Base-by-base conservation (phyloP, 371 early-diverging fungal species). In the Mucor mucedo region DNA sequence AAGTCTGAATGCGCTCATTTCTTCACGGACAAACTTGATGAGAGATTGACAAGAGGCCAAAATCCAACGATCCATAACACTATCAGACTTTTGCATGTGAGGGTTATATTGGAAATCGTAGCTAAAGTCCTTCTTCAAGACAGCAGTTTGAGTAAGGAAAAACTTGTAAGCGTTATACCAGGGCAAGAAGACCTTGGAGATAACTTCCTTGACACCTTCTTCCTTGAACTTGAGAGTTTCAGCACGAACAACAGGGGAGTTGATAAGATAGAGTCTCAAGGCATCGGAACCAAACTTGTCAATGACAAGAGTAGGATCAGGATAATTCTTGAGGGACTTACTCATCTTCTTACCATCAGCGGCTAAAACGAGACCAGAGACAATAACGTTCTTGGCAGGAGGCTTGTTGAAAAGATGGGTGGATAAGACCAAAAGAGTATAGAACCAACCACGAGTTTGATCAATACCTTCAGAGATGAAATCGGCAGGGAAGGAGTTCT, bases 381-480 rank as follows among this genome's bases (percentile, higher is more conserved):
- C 99, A 83, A 99, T 97, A 68, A 99, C 89, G 83, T 99, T 99
- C 88, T 97, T 97, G 83, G 95, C 99, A 33, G 99, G 96, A n/a
- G 99, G 97, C 69, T 89, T 86, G 76, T 95, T 93, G 73, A 99
- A 98, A 66, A 99, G 83, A 75, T 99, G 95, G n/a, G 98, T 97
- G 42, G 98, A 97, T 57, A 99, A 87, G 8, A 99, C 99, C 76
- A 99, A 86, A 29, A 99, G 88, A 29, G 99, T 99, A 82, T 99
- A 99, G 92, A 99, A 99, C 99, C 99, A 99, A 63, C 99, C 99
- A 70, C 99, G 92, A 55, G 99, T 99, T 86, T 99, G 99, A 79
- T 99, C 99, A 52, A 99, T 83, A 69, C 99, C 99, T 84, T 99
- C 99, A 44, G 99, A 98, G 73, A 99, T 99, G 83, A 99, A 99